Conservation (phyloP, 2,329 filamentous ascomycete species). For the Pseudogymnoascus sp. region DNA sequence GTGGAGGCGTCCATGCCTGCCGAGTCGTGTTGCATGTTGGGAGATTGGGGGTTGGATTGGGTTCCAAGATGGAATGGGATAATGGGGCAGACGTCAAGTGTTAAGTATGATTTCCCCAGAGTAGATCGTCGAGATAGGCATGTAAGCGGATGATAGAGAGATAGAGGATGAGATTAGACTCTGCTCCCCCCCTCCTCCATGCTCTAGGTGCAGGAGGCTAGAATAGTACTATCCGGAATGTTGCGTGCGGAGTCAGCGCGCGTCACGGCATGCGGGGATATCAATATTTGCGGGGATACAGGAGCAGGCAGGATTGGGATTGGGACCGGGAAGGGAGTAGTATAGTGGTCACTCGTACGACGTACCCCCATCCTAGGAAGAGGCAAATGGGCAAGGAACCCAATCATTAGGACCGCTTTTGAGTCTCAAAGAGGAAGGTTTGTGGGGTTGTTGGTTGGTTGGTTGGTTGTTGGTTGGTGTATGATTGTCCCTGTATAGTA, state of each 20-base stretch:
- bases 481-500: not conserved
- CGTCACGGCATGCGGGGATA: not conserved
- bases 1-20: not conserved
- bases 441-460: not conserved
- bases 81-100: not conserved
- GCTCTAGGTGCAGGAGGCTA: not conserved
- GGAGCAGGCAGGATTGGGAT: not conserved
- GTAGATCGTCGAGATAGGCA: not conserved
- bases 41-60: not conserved
- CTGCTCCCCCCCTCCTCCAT: not conserved
- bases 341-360: not conserved
- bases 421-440: not conserved
- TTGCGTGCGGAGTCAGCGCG: not conserved
- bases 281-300: not conserved
- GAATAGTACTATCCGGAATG: not conserved
- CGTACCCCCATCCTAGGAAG: not conserved
- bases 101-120: not conserved
- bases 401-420: not conserved
- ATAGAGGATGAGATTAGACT: not conserved
- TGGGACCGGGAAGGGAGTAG: not conserved
- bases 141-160: not conserved
- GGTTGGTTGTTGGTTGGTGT: not conserved
- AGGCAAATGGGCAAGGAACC: not conserved
- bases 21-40: not conserved
- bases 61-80: not conserved